Conservation (phyloP, 2,329 filamentous ascomycete species). For the Penicillium sp. region DNA sequence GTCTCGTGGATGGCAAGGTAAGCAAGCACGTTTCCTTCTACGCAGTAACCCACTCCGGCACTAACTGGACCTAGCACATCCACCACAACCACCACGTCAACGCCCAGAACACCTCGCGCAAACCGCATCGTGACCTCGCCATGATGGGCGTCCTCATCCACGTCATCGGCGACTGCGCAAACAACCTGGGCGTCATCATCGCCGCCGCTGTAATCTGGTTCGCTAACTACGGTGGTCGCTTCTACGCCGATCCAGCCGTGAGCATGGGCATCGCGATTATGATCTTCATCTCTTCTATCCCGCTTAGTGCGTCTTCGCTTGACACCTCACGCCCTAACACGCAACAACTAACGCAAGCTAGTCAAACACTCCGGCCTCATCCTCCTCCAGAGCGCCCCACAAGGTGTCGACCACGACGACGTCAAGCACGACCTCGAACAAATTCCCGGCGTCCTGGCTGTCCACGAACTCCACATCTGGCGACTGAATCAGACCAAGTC, state of each 20-base stretch:
- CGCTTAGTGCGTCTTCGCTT: constrained; percentile 45
- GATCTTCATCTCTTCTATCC: constrained; percentile 50
- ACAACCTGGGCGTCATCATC: constrained; percentile 72
- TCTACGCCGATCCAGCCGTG: constrained; percentile 68
- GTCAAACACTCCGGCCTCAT: constrained; percentile 55
- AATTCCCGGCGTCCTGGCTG: constrained; percentile 59
- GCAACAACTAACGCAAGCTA: background rate
- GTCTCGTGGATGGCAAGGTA: constrained; percentile 4
- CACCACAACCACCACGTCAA: constrained; percentile 32
- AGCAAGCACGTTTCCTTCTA: background rate
- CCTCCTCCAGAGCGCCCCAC: constrained; percentile 66
- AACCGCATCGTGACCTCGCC: constrained; percentile 57
- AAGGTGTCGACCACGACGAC: constrained; percentile 61
- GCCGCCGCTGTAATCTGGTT: constrained; percentile 69
- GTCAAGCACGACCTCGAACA: constrained; percentile 68
- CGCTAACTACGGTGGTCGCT: constrained; percentile 55
- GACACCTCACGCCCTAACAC: background rate
- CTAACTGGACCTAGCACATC: constrained; percentile 20
- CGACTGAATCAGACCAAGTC: constrained; percentile 9
- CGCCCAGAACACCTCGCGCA: constrained; percentile 26
- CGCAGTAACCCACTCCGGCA: background rate
- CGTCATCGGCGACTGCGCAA: constrained; percentile 69
- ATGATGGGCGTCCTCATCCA: constrained; percentile 72
- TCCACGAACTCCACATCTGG: constrained; percentile 20
- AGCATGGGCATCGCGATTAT: constrained; percentile 19